These are phyloP conservation scores for Brassica balearica DNA, from an alignment of 441 rosid genomes.

Conservation along the genomic window DNA sequence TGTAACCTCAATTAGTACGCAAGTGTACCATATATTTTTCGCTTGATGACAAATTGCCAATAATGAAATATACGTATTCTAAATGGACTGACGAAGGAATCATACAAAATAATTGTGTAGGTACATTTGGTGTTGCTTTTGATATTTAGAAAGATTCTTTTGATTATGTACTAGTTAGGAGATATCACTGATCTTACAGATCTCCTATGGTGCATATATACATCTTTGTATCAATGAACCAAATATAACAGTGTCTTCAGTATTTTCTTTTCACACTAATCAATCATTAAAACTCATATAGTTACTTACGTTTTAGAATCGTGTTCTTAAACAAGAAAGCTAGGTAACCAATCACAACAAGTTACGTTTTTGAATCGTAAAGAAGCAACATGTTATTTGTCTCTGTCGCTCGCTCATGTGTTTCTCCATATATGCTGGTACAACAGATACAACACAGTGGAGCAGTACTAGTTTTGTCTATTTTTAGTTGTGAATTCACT, in stretches of 20 bases:
- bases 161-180: not conserved
- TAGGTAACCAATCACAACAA: conserved; percentile 21
- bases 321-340: conserved; percentile 9
- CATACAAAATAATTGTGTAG: not conserved
- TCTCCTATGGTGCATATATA: not conserved
- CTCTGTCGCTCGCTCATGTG: conserved; percentile 29
- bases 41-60: conserved; percentile 10
- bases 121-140: not conserved
- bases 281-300: conserved; percentile 6
- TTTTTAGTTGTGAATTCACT: conserved; percentile 15
- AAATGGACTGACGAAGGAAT: not conserved
- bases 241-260: not conserved
- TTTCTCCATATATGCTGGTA: conserved; percentile 35
- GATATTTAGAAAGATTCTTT: not conserved
- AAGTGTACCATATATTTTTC: not conserved
- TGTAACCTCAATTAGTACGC: conserved; percentile 4
- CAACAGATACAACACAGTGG: conserved; percentile 28
- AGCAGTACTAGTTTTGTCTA: conserved; percentile 15
- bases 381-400: conserved; percentile 44
- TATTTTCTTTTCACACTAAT: not conserved
- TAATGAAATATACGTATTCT: not conserved
- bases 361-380: conserved; percentile 37
- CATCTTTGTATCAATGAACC: not conserved
- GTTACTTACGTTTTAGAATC: conserved; percentile 30
- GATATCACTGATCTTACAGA: not conserved